Conservation (phyloP, 108 stramenopile genomes). For the Fragilaria radians region DNA sequence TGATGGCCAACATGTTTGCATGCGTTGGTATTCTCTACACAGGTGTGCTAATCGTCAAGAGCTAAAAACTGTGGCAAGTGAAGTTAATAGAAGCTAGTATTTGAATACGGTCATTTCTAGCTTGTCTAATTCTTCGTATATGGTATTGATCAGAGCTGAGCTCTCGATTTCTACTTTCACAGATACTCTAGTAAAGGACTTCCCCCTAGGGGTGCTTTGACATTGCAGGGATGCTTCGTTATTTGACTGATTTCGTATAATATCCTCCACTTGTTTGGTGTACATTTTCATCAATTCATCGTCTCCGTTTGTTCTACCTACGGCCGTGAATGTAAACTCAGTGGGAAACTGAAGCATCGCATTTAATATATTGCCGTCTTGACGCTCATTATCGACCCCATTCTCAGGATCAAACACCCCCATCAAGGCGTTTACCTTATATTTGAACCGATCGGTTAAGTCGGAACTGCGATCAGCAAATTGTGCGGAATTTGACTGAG, state of each 20-base stretch:
- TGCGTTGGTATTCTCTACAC: conserved; percentile 16
- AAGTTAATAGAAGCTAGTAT: conserved; percentile 4
- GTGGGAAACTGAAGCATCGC: conserved; percentile 60
- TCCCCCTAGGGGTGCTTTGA: conserved; percentile 50
- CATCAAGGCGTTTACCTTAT: conserved; percentile 77
- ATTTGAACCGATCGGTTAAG: conserved; percentile 74
- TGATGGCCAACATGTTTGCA: conserved; percentile 33
- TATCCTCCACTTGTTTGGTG: conserved; percentile 37
- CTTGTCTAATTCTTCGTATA: conserved; percentile 56
- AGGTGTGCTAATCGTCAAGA: conserved; percentile 17
- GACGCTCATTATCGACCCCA: conserved; percentile 53
- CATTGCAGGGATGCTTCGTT: conserved; percentile 30
- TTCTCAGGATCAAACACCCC: conserved; percentile 53
- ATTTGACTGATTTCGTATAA: conserved; percentile 37
- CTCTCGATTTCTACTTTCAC: conserved; percentile 55
- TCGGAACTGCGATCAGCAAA: conserved; percentile 38
- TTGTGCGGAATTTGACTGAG: conserved; percentile 12
- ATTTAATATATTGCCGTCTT: conserved; percentile 63
- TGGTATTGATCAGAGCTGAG: conserved; percentile 48
- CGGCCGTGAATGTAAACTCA: conserved; percentile 51
- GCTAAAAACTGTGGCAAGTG: neutral
- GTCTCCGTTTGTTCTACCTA: conserved; percentile 47
- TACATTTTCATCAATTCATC: conserved; percentile 27
- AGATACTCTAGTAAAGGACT: conserved; percentile 51
- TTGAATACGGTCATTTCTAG: conserved; percentile 63